Base-by-base conservation (phyloP, 305 asterid genomes). In the Rubia occidens region DNA sequence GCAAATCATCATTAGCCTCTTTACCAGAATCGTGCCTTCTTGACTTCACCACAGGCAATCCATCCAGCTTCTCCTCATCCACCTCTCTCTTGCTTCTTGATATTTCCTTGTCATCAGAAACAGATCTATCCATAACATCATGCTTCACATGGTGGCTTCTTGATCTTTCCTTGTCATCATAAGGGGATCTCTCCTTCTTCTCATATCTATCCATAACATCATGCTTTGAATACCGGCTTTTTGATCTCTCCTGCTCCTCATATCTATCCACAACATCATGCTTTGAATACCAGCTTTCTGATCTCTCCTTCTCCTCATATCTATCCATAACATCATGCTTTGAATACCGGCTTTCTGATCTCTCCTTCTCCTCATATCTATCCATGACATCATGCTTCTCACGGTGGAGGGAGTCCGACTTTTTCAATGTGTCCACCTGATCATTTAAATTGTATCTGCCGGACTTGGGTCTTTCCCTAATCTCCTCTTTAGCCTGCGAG, bases 321-420 rank as follows among this genome's bases (percentile, higher is more conserved):
- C 56, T 13, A 51, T 51, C 56, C 56, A 49, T 49, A 15, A 49
- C 56, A 24, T 24, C 24, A 24, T 24, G 24, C 24, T 24, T 24
- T 24, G 24, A 24, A 24, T 24, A 24, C 24, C 24, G 24, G 24
- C 24, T 24, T 24, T 24, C 24, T 24, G 24, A 24, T 24, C 24
- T 24, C 24, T 24, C 24, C 24, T 24, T 24, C 24, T 24, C 24
- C 24, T 24, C 24, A 24, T 24, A 24, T 24, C 24, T 24, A 24
- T 24, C 24, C 24, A 24, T 24, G 24, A 24, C 24, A 49, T 49
- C 56, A 17, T 17, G 56, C 21, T 51, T 51, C 56, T 2, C 56
- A 51, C 21, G 81, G 35, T 66, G 74, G 39, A 82, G 70, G 75
- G 77, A 79, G 82, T 86, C 96, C 71, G 85, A 71, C 78, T 85